Percentiles rank a stretch among this genome's conserved stretches.
These are phyloP conservation scores for Brassica carinata DNA, from an alignment of 345 rosid genomes.

Conservation along the genomic window DNA sequence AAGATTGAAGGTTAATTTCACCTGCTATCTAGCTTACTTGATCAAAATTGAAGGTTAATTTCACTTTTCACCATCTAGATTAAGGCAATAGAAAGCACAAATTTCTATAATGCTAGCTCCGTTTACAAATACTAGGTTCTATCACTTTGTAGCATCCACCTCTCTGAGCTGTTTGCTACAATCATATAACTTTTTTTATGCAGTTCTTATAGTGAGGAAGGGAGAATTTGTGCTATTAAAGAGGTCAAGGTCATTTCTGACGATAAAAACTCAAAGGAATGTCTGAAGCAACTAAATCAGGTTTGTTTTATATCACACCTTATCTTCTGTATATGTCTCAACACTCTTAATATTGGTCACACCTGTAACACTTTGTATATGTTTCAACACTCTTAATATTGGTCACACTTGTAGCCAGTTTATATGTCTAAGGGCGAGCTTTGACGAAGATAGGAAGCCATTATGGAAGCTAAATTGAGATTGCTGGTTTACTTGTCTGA, in stretches of 20 bases:
- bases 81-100: conserved; percentile 3
- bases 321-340: neutral
- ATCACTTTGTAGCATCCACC: conserved; percentile 6
- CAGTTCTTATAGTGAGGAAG: conserved; percentile 63
- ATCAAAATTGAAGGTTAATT: neutral
- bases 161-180: neutral
- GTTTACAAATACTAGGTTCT: neutral
- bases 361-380: neutral
- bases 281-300: conserved; percentile 93
- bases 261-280: conserved; percentile 79
- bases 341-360: neutral
- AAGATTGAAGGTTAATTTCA: neutral
- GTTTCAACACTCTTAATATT: no score
- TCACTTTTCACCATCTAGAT: neutral
- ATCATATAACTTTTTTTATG: neutral
- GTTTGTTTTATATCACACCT: conserved; percentile 25
- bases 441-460: no score
- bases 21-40: conserved; percentile 12
- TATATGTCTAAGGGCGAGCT: no score
- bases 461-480: no score
- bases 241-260: conserved; percentile 86
- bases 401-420: no score
- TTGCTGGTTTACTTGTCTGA: no score
- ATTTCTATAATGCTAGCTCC: neutral
- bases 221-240: conserved; percentile 95